Evolutionary conservation across 23 red algal genomes (phyloP), one percentile per base, ranked within the genome.

Genomic region (Gracilaria vermiculophylla): DNA sequence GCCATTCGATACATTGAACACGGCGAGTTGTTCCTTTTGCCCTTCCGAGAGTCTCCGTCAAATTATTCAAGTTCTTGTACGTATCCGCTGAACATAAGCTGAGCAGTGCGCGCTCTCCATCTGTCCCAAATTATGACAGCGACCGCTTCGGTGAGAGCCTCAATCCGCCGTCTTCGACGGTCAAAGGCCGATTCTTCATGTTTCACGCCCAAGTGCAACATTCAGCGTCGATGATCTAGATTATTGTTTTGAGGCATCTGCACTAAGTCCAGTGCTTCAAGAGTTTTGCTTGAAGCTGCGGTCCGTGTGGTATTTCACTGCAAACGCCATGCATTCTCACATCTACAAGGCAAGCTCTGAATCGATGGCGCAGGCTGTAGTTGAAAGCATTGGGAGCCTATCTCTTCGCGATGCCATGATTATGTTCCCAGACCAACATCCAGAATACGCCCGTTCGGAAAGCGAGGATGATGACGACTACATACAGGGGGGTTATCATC

Each of bases 401-500:
- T 27, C 67, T 45, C 36, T 73, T 48, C 20, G 28, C 1, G 67
- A 73, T 20, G 8, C 36, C 0, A 45, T 73, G 67, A 25, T 73
- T 73, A 45, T 20, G 23, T 73, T 73, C 23, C 67, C 67, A 15
- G 67, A 73, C 20, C 67, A 73, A 17, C 19, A 73, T 47, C 67
- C 67, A 1, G 76, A 79, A 55, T 39, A 57, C 49, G 49, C 31
- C 6, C 39, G 53, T 79, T 92, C 88, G 0, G 88, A 92, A 19
- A 73, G 62, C 24, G 88, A 92, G 45, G 88, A 92, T 53, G 77
- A 71, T n/a, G 61, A 92, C 33, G 88, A 92, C 47, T 92, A 92
- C 65, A 78, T 66, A 41, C 8, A 62, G 41, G 95, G 95, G 21
- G 95, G 95, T 19, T 98, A 98, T 51, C 95, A 98, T 53, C 86